These are phyloP conservation scores for Lactarius hengduanensis DNA, from an alignment of 768 basidiomycete species.

Conservation along the genomic window DNA sequence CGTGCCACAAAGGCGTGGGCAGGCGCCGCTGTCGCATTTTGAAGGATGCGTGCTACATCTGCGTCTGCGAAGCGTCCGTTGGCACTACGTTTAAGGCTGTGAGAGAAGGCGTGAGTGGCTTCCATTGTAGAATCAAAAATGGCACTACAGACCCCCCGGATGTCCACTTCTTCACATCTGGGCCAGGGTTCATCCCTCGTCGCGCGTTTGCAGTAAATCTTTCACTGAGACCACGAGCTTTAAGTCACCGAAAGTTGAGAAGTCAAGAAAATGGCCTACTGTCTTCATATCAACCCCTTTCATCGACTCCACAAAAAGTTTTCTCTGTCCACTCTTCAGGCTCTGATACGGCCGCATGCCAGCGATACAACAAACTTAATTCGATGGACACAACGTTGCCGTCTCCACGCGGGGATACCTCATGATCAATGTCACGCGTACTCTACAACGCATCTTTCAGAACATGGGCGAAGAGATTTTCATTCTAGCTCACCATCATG, in stretches of 20 bases:
- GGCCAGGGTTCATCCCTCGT: conserved; percentile 32
- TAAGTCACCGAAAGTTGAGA: conserved; percentile 14
- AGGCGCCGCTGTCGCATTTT: conserved; percentile 54
- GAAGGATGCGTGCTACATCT: conserved; percentile 61
- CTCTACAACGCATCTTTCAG: conserved; percentile 36
- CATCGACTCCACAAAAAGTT: conserved; percentile 5
- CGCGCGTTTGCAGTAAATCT: conserved; percentile 30
- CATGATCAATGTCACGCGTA: conserved; percentile 51
- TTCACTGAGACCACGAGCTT: conserved; percentile 35
- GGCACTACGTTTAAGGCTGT: conserved; percentile 34
- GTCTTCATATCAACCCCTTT: conserved; percentile 8
- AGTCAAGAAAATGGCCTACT: conserved; percentile 2
- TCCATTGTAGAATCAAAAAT: neutral
- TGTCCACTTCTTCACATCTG: conserved; percentile 33
- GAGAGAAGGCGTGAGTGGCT: neutral
- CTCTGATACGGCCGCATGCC: conserved; percentile 29
- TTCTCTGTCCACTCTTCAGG: conserved; percentile 16
- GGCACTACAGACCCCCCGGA: conserved; percentile 28
- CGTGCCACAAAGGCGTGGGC: conserved; percentile 68
- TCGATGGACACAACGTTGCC: conserved; percentile 78
- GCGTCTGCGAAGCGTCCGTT: conserved; percentile 54
- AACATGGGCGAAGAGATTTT: neutral
- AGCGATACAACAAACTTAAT: conserved; percentile 57
- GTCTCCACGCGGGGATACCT: conserved; percentile 58
- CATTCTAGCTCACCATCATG: conserved; percentile 45